A percentile compares a stretch with the other conserved stretches of the same genome.
Evolutionary conservation across 352 stramenopile genomes (phyloP).

Genomic region (Paralagenidium karlingii): DNA sequence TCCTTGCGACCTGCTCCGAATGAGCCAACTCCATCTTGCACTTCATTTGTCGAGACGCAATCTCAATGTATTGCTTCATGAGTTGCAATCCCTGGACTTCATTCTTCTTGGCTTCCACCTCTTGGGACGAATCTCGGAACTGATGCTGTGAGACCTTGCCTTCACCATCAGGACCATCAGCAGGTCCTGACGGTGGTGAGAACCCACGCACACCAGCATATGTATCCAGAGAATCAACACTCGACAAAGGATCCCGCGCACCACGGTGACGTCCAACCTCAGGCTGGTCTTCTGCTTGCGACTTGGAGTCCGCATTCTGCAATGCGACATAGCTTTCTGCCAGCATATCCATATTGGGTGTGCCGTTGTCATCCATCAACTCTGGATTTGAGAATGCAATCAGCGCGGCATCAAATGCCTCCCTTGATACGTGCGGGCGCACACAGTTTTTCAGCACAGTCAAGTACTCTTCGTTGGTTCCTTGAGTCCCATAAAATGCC

Average conservation of each 20-base stretch:
- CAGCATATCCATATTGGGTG: too few relatives aligned
- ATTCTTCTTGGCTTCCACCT: slow-evolving; percentile 53
- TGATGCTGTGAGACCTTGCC: too few relatives aligned
- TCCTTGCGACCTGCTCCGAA: slow-evolving; percentile 58
- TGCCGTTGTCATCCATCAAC: neutral
- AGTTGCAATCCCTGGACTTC: slow-evolving; percentile 68
- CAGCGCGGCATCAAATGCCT: slow-evolving; percentile 74
- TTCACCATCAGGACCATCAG: too few relatives aligned
- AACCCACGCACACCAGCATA: too few relatives aligned
- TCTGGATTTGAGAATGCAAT: slow-evolving; percentile 1
- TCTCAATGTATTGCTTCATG: slow-evolving; percentile 81
- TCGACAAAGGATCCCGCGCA: slow-evolving; percentile 38
- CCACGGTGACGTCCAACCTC: slow-evolving; percentile 10
- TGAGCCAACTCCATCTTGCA: slow-evolving; percentile 78
- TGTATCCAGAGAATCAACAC: slow-evolving; percentile 51
- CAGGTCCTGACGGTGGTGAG: too few relatives aligned
- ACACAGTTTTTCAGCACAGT: slow-evolving; percentile 26
- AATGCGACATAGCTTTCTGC: too few relatives aligned
- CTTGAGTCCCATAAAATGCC: slow-evolving; percentile 19
- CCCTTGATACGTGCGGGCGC: slow-evolving; percentile 57
- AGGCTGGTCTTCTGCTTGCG: slow-evolving; percentile 7
- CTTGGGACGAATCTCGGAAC: neutral
- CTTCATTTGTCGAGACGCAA: slow-evolving; percentile 83
- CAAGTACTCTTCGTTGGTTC: neutral
- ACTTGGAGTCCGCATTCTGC: neutral